phyloP scores from a whole-genome alignment of 805 yeast genomes.

The Metschnikowia santaceciliae region DNA sequence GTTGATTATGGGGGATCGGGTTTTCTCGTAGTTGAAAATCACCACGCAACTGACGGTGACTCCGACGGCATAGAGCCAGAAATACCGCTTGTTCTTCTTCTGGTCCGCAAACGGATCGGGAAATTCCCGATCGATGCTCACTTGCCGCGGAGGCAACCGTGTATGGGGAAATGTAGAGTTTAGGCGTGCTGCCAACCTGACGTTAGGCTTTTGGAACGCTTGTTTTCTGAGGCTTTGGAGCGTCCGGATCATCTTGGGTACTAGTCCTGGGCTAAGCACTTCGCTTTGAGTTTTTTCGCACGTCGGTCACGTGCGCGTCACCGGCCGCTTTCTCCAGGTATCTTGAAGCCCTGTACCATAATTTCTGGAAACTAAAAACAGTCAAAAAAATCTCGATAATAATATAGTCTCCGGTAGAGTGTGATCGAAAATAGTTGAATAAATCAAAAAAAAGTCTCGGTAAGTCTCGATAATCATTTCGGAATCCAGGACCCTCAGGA shows the following conservation, averaged over 20 bases:
- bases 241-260: not conserved
- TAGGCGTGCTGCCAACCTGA: slow-evolving; percentile 1
- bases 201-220: not conserved
- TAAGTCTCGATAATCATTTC: too few relatives aligned
- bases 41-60: slow-evolving; percentile 41
- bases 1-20: slow-evolving; percentile 81
- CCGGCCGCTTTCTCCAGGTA: too few relatives aligned
- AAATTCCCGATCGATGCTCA: slow-evolving; percentile 71
- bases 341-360: too few relatives aligned
- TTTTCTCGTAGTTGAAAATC: slow-evolving; percentile 90
- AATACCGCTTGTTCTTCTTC: slow-evolving; percentile 49
- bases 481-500: too few relatives aligned
- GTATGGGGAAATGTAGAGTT: not conserved
- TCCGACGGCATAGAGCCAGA: slow-evolving; percentile 43
- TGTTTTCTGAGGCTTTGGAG: not conserved
- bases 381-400: too few relatives aligned
- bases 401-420: too few relatives aligned
- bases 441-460: too few relatives aligned
- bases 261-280: too few relatives aligned
- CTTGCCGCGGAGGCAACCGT: slow-evolving; percentile 13
- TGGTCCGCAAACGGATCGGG: slow-evolving; percentile 72
- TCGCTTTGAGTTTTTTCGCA: slow-evolving; percentile 1
- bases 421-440: too few relatives aligned
- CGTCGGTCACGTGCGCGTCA: not conserved
- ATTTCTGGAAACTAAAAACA: too few relatives aligned